These are phyloP conservation scores for Fusarium brevicatenulatum DNA, from an alignment of 2,329 filamentous ascomycete species.

Conservation along the genomic window DNA sequence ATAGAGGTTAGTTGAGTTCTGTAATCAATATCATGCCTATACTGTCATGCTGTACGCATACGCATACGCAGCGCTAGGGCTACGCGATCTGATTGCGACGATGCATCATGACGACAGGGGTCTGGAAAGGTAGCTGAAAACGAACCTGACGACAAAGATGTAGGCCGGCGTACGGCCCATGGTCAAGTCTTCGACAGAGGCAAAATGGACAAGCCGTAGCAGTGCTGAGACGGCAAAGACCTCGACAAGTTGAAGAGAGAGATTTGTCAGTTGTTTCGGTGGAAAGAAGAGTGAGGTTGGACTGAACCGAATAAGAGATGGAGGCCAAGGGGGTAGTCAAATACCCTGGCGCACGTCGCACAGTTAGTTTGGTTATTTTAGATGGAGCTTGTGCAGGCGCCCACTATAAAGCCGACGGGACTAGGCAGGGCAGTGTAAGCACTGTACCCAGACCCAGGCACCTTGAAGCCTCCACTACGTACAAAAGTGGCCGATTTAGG, in stretches of 20 bases:
- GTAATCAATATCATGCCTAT: neutral
- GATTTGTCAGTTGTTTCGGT: slow-evolving; percentile 8
- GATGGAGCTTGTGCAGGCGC: slow-evolving; percentile 26
- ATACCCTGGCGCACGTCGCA: slow-evolving; percentile 30
- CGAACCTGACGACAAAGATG: slow-evolving; percentile 57
- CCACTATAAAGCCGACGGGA: slow-evolving; percentile 29
- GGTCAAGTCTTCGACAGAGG: slow-evolving; percentile 29
- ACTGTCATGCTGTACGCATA: slow-evolving; percentile 15
- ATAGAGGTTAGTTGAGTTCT: slow-evolving; percentile 21
- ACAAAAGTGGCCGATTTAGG: neutral
- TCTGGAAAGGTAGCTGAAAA: slow-evolving; percentile 27
- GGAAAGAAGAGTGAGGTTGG: slow-evolving; percentile 25
- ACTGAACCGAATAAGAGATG: slow-evolving; percentile 28
- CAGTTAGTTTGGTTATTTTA: slow-evolving; percentile 26
- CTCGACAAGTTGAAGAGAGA: slow-evolving; percentile 5
- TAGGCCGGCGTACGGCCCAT: slow-evolving; percentile 57
- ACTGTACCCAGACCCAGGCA: slow-evolving; percentile 1
- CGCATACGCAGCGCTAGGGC: slow-evolving; percentile 19
- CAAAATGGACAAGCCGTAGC: neutral
- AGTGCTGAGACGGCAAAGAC: slow-evolving; percentile 4
- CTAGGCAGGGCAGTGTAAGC: neutral
- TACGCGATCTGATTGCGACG: slow-evolving; percentile 32
- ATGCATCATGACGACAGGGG: slow-evolving; percentile 40
- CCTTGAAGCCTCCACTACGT: slow-evolving; percentile 16
- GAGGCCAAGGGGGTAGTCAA: slow-evolving; percentile 37